phyloP scores from a whole-genome alignment of 345 rosid genomes.

The Boechera stricta region DNA sequence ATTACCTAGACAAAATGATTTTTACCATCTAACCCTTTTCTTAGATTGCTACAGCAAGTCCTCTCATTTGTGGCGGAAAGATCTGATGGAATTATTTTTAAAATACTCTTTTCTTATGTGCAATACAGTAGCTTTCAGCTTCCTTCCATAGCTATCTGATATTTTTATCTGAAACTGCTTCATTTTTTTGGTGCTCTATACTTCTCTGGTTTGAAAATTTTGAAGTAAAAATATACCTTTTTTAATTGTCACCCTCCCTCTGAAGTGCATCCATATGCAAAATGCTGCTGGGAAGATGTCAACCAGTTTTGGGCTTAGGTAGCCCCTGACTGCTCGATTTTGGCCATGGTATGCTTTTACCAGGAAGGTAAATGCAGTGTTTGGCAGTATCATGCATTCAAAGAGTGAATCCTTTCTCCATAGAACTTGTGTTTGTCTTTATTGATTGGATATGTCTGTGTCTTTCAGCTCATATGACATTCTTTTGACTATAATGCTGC shows the following conservation, averaged over 20 bases:
- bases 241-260: conserved; percentile 60
- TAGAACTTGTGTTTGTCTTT: conserved; percentile 49
- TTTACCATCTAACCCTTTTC: conserved; percentile 69
- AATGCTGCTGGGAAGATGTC: conserved; percentile 96
- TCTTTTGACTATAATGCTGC: conserved; percentile 32
- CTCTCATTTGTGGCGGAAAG: conserved; percentile 67
- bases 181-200: conserved; percentile 37
- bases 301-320: conserved; percentile 86
- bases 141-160: conserved; percentile 46
- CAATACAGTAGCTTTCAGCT: conserved; percentile 48
- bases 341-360: conserved; percentile 78
- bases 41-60: conserved; percentile 72
- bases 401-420: conserved; percentile 84
- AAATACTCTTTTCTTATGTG: conserved; percentile 50
- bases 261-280: conserved; percentile 85
- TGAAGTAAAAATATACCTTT: conserved; percentile 46
- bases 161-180: conserved; percentile 41
- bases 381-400: conserved; percentile 64
- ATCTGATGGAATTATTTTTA: conserved; percentile 62
- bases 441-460: conserved; percentile 47
- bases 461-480: conserved; percentile 41
- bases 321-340: conserved; percentile 88
- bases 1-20: conserved; percentile 48
- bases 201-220: conserved; percentile 40
- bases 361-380: conserved; percentile 95